Evolutionary conservation across 768 basidiomycete genomes (phyloP), one percentile per base, ranked within the genome.

Genomic region (Leccinum olivaceopallidum): DNA sequence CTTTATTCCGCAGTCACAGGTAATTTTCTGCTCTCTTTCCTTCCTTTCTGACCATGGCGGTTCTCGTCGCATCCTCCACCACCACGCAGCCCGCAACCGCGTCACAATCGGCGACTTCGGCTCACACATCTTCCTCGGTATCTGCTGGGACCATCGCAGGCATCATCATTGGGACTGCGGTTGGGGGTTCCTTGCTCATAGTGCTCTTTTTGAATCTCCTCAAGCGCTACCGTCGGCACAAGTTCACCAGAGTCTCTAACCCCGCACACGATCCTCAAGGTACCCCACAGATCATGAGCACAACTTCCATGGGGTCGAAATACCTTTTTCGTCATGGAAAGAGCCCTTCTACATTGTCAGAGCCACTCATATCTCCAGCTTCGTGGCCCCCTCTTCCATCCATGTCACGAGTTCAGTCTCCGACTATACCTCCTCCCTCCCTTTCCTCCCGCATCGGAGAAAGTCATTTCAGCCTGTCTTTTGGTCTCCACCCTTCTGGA

Each of bases 321-420:
- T 14, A 16, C 18, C 47, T 58, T 39, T 4, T 37, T 20, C 52
- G 20, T 52, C 71, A 63, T 36, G 53, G 58, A 0, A 59, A 63
- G 36, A 63, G 51, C 6, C 60, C 53, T 34, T 73, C 71, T 10
- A 26, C 63, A 14, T 71, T 67, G 0, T 54, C 56, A 8, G 68
- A 75, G 16, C 68, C 73, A 13, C 65, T 73, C 39, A 63, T 71
- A 4, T 37, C 60, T n/a, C 55, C 59, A 5, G 14, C 52, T 26
- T 57, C 65, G 6, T 64, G 58, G 56, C 60, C 64, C 0, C 53
- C 62, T 20, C 58, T 55, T 51, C 51, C 59, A 9, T n/a, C 52
- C 39, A 44, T 52, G 12, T 62, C 61, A 8, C 60, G 44, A 1
- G 22, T 28, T 24, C 62, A 52, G 14, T 63, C 57, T 26, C 53